Base-by-base conservation (phyloP, 2,329 filamentous ascomycete species). In the Scleromitrula shiraiana region DNA sequence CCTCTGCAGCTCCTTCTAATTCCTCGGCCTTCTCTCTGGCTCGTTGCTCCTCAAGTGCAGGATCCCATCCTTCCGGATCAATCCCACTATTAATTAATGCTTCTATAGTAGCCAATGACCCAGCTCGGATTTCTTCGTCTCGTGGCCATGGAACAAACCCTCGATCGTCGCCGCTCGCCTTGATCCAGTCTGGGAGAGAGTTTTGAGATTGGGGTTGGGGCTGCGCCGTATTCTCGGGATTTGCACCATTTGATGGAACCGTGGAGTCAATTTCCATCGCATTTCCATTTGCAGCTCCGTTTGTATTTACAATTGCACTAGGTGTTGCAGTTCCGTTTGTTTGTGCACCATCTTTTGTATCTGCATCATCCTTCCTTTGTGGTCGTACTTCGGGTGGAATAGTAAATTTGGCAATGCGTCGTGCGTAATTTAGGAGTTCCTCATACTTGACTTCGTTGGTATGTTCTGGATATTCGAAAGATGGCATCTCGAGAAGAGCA, bases 61-160 rank as follows among this genome's bases (percentile, higher is more conserved):
- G 79, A 55, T 83, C 78, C 59, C 77, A 78, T 29, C 71, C 73
- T 46, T 69, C 73, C 7, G 79, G 80, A 61, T 85, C 78, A 54
- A 78, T 73, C 7, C 81, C 82, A 46, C 72, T 67, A 57, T 84
- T 80, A 5, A 75, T 56, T 53, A 88, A 72, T 20, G 72, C 67
- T 59, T 88, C 81, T 37, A 79, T 75, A 7, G 72, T 70, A 0
- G 80, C 82, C 35, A 94, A 70, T 2, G 81, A 80, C 29, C 88
- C 86, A 14, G 70, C 69, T 26, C 79, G 76, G 53, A 93, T 86
- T 50, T 80, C 76, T 26, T 83, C 78, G 53, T 87, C 80, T 23
- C 71, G 72, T 0, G 87, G 87, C 87, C 87, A 94, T 1, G 88
- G 87, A 39, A 80, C 74, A 68, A 89, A 94, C n/a, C 70, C 61